Conservation (phyloP, 176 grass and related monocot species). For the Carex kokanica region DNA sequence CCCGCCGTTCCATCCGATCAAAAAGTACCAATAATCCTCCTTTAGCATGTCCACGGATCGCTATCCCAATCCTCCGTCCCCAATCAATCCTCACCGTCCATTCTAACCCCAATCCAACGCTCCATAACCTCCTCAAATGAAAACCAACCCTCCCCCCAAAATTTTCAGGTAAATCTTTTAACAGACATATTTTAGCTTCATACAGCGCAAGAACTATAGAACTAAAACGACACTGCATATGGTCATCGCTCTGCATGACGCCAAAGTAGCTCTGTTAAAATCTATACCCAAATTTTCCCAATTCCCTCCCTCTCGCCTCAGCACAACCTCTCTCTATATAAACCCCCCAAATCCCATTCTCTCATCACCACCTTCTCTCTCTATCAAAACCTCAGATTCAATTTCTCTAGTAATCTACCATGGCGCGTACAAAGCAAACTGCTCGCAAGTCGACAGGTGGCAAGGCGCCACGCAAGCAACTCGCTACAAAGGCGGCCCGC, state of each 20-base stretch:
- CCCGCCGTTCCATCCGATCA: too few species aligned
- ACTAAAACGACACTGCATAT: too few species aligned
- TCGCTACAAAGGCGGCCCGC: conserved; percentile 2
- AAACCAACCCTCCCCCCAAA: background rate
- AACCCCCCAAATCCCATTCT: background rate
- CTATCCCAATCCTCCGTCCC: background rate
- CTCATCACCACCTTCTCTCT: background rate
- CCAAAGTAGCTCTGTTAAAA: too few species aligned
- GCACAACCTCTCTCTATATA: background rate
- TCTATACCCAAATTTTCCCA: background rate
- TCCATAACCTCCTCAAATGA: background rate
- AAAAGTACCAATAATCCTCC: too few species aligned
- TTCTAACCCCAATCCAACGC: background rate
- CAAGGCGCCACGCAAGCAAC: conserved; percentile 13
- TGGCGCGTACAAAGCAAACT: conserved; percentile 21
- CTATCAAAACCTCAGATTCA: background rate
- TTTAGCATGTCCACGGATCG: background rate
- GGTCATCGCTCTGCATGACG: too few species aligned
- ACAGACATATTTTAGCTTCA: too few species aligned
- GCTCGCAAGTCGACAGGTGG: conserved; percentile 17
- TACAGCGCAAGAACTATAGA: too few species aligned
- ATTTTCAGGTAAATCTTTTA: background rate
- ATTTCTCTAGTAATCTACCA: background rate
- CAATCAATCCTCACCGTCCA: background rate
- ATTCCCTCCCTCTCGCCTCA: background rate